Conservation (phyloP, 164 flowering plant genomes). For the Liquidambar formosana region DNA sequence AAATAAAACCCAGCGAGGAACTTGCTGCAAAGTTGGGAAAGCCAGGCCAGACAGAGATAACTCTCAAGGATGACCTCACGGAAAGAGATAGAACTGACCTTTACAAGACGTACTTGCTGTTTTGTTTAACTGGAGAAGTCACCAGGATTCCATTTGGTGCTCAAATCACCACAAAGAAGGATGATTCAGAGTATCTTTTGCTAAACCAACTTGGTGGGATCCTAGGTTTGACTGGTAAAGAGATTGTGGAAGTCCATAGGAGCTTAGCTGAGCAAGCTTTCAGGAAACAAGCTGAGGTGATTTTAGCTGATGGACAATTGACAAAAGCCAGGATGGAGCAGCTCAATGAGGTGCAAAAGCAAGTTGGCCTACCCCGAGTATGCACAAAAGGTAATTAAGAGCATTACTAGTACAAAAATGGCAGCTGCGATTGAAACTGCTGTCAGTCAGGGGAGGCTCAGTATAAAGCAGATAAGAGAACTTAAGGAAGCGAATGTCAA, state of each 20-base stretch:
- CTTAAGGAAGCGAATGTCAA: conserved; percentile 76
- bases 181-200: conserved; percentile 65
- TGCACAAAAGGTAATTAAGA: conserved; percentile 83
- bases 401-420: conserved; percentile 80
- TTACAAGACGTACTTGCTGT: conserved; percentile 79
- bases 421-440: conserved; percentile 87
- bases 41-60: conserved; percentile 82
- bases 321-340: conserved; percentile 76
- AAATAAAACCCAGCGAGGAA: conserved; percentile 56
- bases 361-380: conserved; percentile 79
- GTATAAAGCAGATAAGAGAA: conserved; percentile 79
- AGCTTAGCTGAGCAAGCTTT: conserved; percentile 86
- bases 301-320: conserved; percentile 91
- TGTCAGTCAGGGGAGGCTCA: conserved; percentile 67
- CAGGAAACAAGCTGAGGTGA: conserved; percentile 83
- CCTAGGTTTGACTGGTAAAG: conserved; percentile 65
- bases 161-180: conserved; percentile 64
- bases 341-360: conserved; percentile 72
- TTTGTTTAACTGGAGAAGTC: conserved; percentile 77
- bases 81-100: conserved; percentile 75
- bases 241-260: conserved; percentile 72
- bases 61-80: conserved; percentile 80
- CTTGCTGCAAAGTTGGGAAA: conserved; percentile 53
- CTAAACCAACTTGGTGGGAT: conserved; percentile 82
- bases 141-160: conserved; percentile 66